Evolutionary conservation across 2,329 filamentous ascomycete genomes (phyloP).

Genomic region (Tolypocladium album): DNA sequence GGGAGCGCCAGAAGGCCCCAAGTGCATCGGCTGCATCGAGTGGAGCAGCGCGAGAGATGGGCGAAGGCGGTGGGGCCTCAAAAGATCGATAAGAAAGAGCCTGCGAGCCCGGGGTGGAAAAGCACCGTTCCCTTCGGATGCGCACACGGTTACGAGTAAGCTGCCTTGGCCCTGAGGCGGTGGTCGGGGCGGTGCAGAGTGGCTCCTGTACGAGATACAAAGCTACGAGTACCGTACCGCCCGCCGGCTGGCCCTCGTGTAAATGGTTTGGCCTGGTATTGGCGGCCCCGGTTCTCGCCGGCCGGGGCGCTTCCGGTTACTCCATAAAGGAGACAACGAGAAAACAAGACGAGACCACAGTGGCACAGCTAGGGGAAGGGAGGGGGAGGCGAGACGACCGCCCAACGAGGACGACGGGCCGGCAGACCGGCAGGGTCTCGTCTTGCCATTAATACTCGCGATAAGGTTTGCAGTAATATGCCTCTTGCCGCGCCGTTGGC

Average conservation of each 20-base stretch:
- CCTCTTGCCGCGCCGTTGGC: neutral
- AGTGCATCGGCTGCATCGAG: neutral
- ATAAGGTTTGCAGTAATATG: neutral
- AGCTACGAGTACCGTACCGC: neutral
- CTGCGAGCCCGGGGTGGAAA: neutral
- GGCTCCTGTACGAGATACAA: neutral
- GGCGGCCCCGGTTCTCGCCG: neutral
- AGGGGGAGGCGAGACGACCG: neutral
- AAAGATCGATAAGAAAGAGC: neutral
- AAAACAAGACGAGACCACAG: conserved; percentile 8
- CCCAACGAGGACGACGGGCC: neutral
- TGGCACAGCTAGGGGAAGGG: neutral
- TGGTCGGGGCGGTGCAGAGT: neutral
- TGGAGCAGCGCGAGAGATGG: neutral
- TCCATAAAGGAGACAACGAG: conserved; percentile 2
- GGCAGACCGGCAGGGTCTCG: neutral
- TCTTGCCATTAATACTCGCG: neutral
- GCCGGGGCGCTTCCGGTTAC: neutral
- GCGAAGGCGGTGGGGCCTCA: neutral
- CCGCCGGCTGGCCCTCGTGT: neutral
- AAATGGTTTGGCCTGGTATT: neutral
- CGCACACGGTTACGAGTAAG: neutral
- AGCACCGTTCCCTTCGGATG: neutral
- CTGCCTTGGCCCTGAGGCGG: neutral
- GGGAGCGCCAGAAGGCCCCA: neutral